Base-by-base conservation (phyloP, 2,329 filamentous ascomycete species). In the Alternaria brassicae region DNA sequence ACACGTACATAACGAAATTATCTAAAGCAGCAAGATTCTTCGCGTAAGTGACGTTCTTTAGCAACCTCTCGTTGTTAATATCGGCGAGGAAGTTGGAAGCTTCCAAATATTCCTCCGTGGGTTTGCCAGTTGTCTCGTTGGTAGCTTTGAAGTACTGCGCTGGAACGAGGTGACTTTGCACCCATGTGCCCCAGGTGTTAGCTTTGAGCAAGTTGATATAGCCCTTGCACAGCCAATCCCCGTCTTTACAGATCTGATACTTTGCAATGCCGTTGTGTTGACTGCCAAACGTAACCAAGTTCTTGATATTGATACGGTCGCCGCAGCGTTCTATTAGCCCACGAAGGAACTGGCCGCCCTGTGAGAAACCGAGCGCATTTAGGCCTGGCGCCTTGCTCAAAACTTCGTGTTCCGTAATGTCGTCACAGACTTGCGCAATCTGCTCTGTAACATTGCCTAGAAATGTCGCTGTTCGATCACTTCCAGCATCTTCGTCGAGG, bases 321-420 rank as follows among this genome's bases (percentile, higher is more conserved):
- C 93, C 95, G 83, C 95, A 99, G 41, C 92, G 86, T 83, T 99
- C 89, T 65, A 97, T 83, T 76, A 96, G 93, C 23, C 86, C 95
- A 59, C 95, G 89, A n/a, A 99, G 85, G 81, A 99, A 97, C 77
- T 97, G 92, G 1, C 95, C 95, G 63, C 95, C 95, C 79, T 99
- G 95, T 13, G 91, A 95, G 82, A 99, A 97, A 27, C 95, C 95
- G 34, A 99, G 81, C 32, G 93, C 94, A 79, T 98, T 95, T 74
- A 97, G 84, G 63, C 90, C 92, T 0, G 91, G 91, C 0, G 91
- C 91, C 6, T 89, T 91, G 56, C 89, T 89, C 15, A 97, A 86
- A 76, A 96, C 91, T 1, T 90, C 89, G 74, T 97, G 87, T 0
- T 84, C 75, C 58, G 90, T 85, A 40, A 98, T 85, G 69, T 89